Evolutionary conservation across 148 eudicot genomes (phyloP), one percentile per base, ranked within the genome.

Genomic region (Rhododendron molle): DNA sequence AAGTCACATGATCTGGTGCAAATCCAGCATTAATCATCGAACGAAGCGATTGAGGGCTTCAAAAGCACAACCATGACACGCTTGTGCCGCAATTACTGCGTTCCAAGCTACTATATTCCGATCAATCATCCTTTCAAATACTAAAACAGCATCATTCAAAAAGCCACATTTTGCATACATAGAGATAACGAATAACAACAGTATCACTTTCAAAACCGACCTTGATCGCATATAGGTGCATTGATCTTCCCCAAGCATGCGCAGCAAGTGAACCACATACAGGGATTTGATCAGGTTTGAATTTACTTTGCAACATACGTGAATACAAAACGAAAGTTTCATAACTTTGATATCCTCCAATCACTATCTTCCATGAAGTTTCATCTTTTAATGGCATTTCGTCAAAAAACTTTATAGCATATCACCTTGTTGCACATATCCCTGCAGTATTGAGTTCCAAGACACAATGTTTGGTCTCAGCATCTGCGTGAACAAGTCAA

Each of bases 91-190:
- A 81, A 91, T 92, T 72, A 93, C 89, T 81, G 93, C 85, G 83
- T 93, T 91, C 93, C 93, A 93, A 15, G 89, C 86, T 82, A 91
- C 91, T 44, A 89, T 85, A 86, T 93, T 93, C 58, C 81, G 89
- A 32, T 81, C 77, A 67, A 78, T 87, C 44, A 87, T 86, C 23
- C 85, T 83, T 71, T 84, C 84, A 78, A 93, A 93, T 80, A 92
- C 82, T 21, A 77, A 43, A 40, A 47, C 82, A 76, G 91, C 91
- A 73, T 89, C 89, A 23, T 80, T 74, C 34, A 92, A 85, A 38
- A 82, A 84, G 3, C 94, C 94, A 83, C 93, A 91, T 85, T 91
- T 92, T 1, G 93, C 91, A 84, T 91, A 92, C 94, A 92, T 92
- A 26, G 93, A 90, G 74, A 91, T 90, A 92, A 86, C 76, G 93